These are phyloP conservation scores for Leptodontidium sp. DNA, from an alignment of 2,329 filamentous ascomycete species.

Conservation along the genomic window DNA sequence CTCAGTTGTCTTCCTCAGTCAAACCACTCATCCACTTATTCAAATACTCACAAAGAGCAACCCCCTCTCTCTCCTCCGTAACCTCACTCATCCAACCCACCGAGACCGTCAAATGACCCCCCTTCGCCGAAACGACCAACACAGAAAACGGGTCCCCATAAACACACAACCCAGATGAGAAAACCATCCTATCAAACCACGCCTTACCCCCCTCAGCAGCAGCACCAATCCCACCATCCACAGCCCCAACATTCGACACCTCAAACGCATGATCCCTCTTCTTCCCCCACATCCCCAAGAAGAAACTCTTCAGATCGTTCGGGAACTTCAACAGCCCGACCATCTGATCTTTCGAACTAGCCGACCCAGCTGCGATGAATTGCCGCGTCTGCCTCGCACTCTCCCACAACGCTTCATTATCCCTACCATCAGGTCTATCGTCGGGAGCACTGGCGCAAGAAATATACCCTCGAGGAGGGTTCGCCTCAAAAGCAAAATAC, in stretches of 20 bases:
- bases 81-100: slow-evolving; percentile 31
- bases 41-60: slow-evolving; percentile 14
- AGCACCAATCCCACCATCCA: slow-evolving; percentile 42
- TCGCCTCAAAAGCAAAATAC: slow-evolving; percentile 29
- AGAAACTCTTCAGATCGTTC: slow-evolving; percentile 54
- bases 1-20: neutral
- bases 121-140: slow-evolving; percentile 32
- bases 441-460: slow-evolving; percentile 20
- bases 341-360: slow-evolving; percentile 54
- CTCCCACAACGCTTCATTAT: slow-evolving; percentile 31
- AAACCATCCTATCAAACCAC: slow-evolving; percentile 32
- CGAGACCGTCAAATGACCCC: slow-evolving; percentile 33
- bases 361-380: slow-evolving; percentile 49
- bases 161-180: slow-evolving; percentile 25
- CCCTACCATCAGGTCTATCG: neutral
- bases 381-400: slow-evolving; percentile 24
- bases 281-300: slow-evolving; percentile 53
- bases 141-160: slow-evolving; percentile 33
- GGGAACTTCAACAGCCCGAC: slow-evolving; percentile 54
- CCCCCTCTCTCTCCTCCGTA: slow-evolving; percentile 29
- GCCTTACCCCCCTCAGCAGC: slow-evolving; percentile 20
- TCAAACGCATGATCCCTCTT: slow-evolving; percentile 56
- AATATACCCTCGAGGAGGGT: slow-evolving; percentile 31
- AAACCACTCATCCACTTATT: slow-evolving; percentile 26
- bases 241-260: slow-evolving; percentile 61